Evolutionary conservation across 345 rosid genomes (phyloP).

Genomic region (Eucalyptus marginata): DNA sequence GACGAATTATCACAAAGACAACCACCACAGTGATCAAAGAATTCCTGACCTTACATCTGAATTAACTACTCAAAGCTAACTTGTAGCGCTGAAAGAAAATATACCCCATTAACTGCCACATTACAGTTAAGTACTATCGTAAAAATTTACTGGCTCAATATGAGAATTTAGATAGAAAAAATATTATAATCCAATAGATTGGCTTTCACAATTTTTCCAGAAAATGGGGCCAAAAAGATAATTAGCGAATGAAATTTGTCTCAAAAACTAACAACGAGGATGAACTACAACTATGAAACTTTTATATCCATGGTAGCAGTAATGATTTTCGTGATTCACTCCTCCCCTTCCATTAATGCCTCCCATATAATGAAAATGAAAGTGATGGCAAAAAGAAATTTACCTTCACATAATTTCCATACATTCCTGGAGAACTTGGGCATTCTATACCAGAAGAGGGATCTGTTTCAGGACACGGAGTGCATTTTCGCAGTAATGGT

Average conservation of each 20-base stretch:
- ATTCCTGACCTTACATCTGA: background rate
- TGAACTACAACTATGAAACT: background rate
- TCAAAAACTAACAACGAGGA: background rate
- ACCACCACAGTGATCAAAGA: background rate
- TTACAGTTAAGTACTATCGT: background rate
- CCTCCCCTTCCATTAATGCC: background rate
- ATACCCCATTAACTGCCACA: background rate
- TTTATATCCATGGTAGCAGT: background rate
- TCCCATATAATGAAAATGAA: background rate
- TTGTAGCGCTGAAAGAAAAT: background rate
- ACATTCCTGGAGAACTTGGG: conserved; percentile 87
- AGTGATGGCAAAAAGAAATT: conserved; percentile 5
- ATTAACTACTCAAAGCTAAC: background rate
- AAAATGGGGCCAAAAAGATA: background rate
- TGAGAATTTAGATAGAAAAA: background rate
- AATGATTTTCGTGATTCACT: background rate
- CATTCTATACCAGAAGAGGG: conserved; percentile 69
- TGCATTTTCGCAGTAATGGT: conserved; percentile 84
- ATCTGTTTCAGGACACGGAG: conserved; percentile 79
- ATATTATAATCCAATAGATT: background rate
- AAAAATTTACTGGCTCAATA: background rate
- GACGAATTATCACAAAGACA: background rate
- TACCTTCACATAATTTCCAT: conserved; percentile 95
- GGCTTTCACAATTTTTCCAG: background rate
- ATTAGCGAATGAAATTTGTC: background rate